phyloP scores from a whole-genome alignment of 208 protist genomes.

The Leishmania tropica region DNA sequence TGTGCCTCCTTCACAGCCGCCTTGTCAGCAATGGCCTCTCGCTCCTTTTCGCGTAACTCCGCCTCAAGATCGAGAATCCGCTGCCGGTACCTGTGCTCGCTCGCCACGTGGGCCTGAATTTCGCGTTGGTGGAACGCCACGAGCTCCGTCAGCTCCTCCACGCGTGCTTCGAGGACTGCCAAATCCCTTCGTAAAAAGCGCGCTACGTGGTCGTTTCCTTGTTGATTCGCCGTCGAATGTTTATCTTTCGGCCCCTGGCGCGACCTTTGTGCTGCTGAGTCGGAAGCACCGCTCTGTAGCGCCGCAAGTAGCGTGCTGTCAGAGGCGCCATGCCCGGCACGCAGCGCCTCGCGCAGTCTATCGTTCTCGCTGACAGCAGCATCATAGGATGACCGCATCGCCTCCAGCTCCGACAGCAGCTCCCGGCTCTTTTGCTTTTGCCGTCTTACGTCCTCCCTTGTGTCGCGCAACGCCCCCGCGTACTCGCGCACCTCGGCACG shows the following conservation, averaged over 20 bases:
- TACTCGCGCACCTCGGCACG: conserved; percentile 44
- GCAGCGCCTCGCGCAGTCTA: conserved; percentile 10
- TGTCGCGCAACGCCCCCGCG: conserved; percentile 28
- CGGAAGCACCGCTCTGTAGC: neutral
- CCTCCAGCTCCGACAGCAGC: conserved; percentile 16
- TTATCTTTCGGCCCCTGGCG: neutral
- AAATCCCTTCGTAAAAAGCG: conserved; percentile 23
- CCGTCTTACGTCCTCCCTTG: conserved; percentile 27
- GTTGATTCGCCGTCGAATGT: neutral
- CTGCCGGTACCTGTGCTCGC: conserved; percentile 57
- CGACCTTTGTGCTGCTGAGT: neutral
- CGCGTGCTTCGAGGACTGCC: conserved; percentile 31
- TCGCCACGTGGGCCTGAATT: conserved; percentile 45
- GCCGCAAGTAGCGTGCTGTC: conserved; percentile 1
- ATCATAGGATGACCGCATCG: neutral
- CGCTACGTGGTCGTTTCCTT: neutral
- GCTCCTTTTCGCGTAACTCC: conserved; percentile 34
- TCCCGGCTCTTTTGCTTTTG: conserved; percentile 15
- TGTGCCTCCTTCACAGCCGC: conserved; percentile 26
- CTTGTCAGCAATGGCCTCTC: conserved; percentile 8
- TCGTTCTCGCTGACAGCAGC: conserved; percentile 17
- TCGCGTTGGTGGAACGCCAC: conserved; percentile 58
- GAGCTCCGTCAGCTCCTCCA: conserved; percentile 40
- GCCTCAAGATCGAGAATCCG: conserved; percentile 59
- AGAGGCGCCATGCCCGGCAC: neutral